A percentile compares a stretch with the other conserved stretches of the same genome.
phyloP scores from a whole-genome alignment of 495 filamentous ascomycete species.

The Penicillium robsamsonii region DNA sequence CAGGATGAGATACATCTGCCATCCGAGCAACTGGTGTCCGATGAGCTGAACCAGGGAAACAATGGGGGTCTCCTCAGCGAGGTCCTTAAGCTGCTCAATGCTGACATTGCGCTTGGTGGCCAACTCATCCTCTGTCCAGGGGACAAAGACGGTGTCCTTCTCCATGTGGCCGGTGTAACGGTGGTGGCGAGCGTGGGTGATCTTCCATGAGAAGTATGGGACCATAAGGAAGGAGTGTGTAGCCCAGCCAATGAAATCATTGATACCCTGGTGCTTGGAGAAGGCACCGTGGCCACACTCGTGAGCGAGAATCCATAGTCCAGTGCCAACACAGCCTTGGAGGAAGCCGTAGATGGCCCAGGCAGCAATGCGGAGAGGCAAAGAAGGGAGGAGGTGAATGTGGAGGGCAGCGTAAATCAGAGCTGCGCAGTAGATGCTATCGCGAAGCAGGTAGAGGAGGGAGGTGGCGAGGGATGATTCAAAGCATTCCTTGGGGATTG shows the following conservation, averaged over 20 bases:
- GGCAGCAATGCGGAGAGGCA: slow-evolving; percentile 18
- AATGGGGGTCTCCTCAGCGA: slow-evolving; percentile 58
- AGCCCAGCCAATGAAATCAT: slow-evolving; percentile 66
- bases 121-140: slow-evolving; percentile 44
- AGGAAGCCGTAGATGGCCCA: slow-evolving; percentile 25
- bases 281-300: slow-evolving; percentile 58
- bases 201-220: slow-evolving; percentile 76
- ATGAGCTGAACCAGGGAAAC: slow-evolving; percentile 47
- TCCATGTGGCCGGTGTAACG: slow-evolving; percentile 60
- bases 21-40: slow-evolving; percentile 55
- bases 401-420: slow-evolving; percentile 24
- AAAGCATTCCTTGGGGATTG: slow-evolving; percentile 29
- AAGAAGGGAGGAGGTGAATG: slow-evolving; percentile 25
- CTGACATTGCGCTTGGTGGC: slow-evolving; percentile 32
- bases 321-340: slow-evolving; percentile 30
- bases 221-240: slow-evolving; percentile 64
- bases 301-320: slow-evolving; percentile 30
- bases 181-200: slow-evolving; percentile 72
- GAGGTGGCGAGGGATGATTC: slow-evolving; percentile 23
- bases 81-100: slow-evolving; percentile 40
- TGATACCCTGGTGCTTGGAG: slow-evolving; percentile 58
- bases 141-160: slow-evolving; percentile 60
- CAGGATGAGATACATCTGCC: slow-evolving; percentile 54
- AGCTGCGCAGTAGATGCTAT: slow-evolving; percentile 19
- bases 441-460: slow-evolving; percentile 20